Base-by-base conservation (phyloP, 768 basidiomycete species). In the Pleurotus eryngii region DNA sequence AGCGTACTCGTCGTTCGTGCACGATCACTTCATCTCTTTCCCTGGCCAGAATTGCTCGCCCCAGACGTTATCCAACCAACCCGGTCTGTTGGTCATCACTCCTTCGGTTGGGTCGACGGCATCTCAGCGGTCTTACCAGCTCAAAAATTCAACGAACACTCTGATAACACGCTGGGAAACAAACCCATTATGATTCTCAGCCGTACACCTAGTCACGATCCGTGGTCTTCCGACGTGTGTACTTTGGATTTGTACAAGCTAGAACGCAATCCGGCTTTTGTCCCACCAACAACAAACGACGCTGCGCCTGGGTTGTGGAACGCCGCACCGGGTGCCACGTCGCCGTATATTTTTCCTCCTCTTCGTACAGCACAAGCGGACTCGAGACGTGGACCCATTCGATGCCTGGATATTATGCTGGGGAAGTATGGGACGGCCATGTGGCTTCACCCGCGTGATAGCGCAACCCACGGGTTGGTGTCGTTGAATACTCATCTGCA, bases 31-130 rank as follows among this genome's bases (percentile, higher is more conserved):
- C 75, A 81, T 57, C 71, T 86, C 6, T 89, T 87, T 57, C 72
- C 75, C 1, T 68, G 73, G 12, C 84, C 85, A 0, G 60, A 56
- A 2, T 73, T 86, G 26, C 59, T 58, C 6, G 43, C 49, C 6
- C 58, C 39, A 0, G 45, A 55, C 38, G 61, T 22, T 6, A 26
- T 30, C 55, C 51, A 63, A 66, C 3, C 54, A 57, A 3, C 56
- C 71, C 0, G 63, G 1, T 72, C 79, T 0, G 64, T 76, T 39
- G 78, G 76, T 1, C 64, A 61, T 2, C 77, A 82, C 60, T 81
- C 82, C 2, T 87, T 86, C 61, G 86, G 86, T 14, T 88, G 86
- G 86, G 78, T 86, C 12, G 87, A 88, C 54, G 81, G 82, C 6
- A 74, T 84, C 38, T 77, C 77, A 2, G 74, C 81, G 1, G 60